Base-by-base conservation (phyloP, 495 filamentous ascomycete species). In the Lichenothelia convexa region DNA sequence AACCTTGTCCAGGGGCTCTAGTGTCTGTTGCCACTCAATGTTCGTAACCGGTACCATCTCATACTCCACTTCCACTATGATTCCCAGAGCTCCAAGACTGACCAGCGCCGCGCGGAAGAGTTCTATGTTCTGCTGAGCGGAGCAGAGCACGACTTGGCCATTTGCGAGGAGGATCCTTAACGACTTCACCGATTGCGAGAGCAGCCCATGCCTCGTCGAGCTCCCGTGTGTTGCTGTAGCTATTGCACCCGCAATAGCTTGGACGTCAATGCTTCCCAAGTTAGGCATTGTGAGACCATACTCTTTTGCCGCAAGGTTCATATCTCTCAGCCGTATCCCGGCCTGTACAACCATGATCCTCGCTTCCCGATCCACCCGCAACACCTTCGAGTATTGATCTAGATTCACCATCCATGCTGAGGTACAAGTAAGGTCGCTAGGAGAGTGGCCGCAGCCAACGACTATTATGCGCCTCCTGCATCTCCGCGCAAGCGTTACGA, bases 401-500 rank as follows among this genome's bases (percentile, higher is more conserved):
- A 97, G 73, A 47, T 93, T 95, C 42, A 95, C 65, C 47, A 94
- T 73, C 89, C 89, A 97, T 12, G 77, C 76, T 0, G 83, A 89
- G 18, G 87, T 93, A 58, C 84, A 93, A 18, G 89, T 95, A 29
- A 97, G 56, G 45, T 89, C 79, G 44, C 75, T 87, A 13, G 89
- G 89, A 26, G 86, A 94, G 58, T 97, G 89, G 34, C 73, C 81
- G 37, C 75, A 85, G 21, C 89, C 89, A 18, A 80, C 77, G 17
- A 75, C 75, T 12, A 80, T 73, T 26, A 97, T 58, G 29, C 82
- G 74, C 26, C 83, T 75, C 21, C 83, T 72, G 55, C 76, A 85
- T 53, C 69, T 67, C 37, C 79, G 78, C 15, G 89, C 91, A 8
- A 95, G 67, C 24, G 64, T 76, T 26, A 93, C 67, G 40, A 79